Conservation (phyloP, 176 grass and related monocot genomes). For the Chloris gayana region DNA sequence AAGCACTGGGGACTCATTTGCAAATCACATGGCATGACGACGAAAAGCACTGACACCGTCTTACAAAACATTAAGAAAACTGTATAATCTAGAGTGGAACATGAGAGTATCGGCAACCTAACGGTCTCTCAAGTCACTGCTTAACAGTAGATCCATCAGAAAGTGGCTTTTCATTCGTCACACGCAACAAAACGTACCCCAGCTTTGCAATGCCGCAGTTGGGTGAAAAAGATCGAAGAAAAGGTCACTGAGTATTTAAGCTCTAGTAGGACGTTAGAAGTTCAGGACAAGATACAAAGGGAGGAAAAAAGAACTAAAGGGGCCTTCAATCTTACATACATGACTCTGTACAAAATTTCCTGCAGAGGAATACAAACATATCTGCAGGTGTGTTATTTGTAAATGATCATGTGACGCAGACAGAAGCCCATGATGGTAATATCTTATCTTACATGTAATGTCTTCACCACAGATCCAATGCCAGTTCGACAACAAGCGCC, state of each 20-base stretch:
- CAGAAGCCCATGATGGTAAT: slow-evolving; percentile 13
- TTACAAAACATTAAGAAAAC: not conserved
- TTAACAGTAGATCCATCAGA: slow-evolving; percentile 1
- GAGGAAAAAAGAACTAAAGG: not conserved
- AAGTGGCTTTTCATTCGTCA: slow-evolving; percentile 1
- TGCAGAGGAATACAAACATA: slow-evolving; percentile 31
- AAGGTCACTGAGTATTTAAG: not conserved
- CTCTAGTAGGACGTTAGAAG: slow-evolving; percentile 28
- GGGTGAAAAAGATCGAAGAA: not conserved
- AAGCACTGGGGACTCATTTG: not conserved
- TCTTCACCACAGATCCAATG: slow-evolving; percentile 44
- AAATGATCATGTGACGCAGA: slow-evolving; percentile 3
- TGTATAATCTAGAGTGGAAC: not conserved
- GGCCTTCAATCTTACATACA: slow-evolving; percentile 28
- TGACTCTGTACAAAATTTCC: slow-evolving; percentile 43
- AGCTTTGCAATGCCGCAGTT: not conserved
- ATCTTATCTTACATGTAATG: not conserved
- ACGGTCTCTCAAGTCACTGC: not conserved
- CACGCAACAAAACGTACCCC: not conserved
- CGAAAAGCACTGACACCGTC: not conserved
- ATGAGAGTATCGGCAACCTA: not conserved
- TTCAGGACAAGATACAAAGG: slow-evolving; percentile 18
- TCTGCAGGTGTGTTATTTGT: slow-evolving; percentile 37
- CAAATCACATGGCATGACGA: slow-evolving; percentile 1
- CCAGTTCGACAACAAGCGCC: slow-evolving; percentile 58